Conservation (phyloP, 2,329 filamentous ascomycete genomes). For the Fusarium nelsonii region DNA sequence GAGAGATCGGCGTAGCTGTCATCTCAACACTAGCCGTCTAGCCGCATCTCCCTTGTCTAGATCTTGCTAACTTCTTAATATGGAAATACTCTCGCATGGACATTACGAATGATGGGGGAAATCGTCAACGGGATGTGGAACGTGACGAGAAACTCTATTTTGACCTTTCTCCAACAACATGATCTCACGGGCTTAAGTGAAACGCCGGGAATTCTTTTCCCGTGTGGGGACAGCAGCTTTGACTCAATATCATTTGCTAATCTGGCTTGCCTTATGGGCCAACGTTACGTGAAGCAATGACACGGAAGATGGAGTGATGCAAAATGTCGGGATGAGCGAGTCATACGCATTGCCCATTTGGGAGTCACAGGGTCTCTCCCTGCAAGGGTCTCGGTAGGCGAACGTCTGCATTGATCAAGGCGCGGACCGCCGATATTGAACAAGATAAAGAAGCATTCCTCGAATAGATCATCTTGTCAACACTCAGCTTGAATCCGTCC, state of each 20-base stretch:
- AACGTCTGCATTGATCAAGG: background rate
- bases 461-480: background rate
- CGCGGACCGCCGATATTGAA: slow-evolving; percentile 4
- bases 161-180: background rate
- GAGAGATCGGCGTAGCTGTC: background rate
- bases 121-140: slow-evolving; percentile 10
- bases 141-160: slow-evolving; percentile 25
- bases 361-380: background rate
- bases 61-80: background rate
- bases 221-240: background rate
- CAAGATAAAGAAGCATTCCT: slow-evolving; percentile 6
- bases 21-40: background rate
- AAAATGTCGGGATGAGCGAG: background rate
- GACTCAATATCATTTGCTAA: background rate
- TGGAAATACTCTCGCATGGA: background rate
- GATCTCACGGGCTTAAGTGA: background rate
- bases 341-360: slow-evolving; percentile 19
- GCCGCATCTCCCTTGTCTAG: background rate
- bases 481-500: background rate
- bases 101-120: background rate
- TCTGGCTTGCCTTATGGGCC: background rate
- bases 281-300: background rate
- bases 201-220: slow-evolving; percentile 19
- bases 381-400: background rate
- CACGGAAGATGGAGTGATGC: background rate